Conservation (phyloP, 495 filamentous ascomycete species). For the Penicillium malachiteum region DNA sequence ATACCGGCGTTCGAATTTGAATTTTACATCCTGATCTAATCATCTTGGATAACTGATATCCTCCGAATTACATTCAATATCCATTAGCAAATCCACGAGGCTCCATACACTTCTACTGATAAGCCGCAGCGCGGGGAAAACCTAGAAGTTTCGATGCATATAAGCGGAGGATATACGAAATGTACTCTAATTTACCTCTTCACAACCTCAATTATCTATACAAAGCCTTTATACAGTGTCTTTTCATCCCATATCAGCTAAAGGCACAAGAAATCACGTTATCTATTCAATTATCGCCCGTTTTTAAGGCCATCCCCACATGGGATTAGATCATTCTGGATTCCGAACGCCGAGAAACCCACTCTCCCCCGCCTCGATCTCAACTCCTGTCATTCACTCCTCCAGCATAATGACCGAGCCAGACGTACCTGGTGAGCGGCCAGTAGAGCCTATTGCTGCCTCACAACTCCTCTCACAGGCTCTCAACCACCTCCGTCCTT, state of each 20-base stretch:
- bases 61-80: background rate
- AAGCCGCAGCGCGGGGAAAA: conserved; percentile 17
- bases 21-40: background rate
- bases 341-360: conserved; percentile 20
- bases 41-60: background rate
- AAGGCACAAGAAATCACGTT: no score
- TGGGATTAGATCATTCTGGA: conserved; percentile 22
- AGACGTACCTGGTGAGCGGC: background rate
- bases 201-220: no score
- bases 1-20: background rate
- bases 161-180: background rate
- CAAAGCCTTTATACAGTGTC: no score
- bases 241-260: no score
- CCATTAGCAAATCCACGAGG: conserved; percentile 4
- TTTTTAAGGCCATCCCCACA: conserved; percentile 10
- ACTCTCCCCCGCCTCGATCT: conserved; percentile 19
- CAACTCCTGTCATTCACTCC: conserved; percentile 7
- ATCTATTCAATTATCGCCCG: background rate
- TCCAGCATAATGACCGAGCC: conserved; percentile 17
- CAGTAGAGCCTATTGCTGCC: background rate
- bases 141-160: conserved; percentile 4
- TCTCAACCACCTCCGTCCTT: conserved; percentile 20
- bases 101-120: conserved; percentile 19
- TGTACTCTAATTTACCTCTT: background rate
- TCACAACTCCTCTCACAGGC: conserved; percentile 8